phyloP scores from a whole-genome alignment of 148 eudicot species.

The Oxyria digyna region DNA sequence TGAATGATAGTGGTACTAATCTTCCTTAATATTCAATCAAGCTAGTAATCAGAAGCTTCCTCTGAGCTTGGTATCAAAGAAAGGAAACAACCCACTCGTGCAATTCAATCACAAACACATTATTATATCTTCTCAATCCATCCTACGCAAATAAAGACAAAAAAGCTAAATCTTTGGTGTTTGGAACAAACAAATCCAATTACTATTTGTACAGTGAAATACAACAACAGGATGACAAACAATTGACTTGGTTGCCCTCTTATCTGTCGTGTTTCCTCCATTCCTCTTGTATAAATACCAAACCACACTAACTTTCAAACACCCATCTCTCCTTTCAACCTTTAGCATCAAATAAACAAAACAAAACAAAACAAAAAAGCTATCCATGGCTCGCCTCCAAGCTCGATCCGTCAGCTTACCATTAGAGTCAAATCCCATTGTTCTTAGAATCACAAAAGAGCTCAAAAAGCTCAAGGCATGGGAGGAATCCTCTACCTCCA shows the following conservation, averaged over 20 bases:
- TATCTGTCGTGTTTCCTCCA: constrained; percentile 1
- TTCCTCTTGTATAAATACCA: neutral
- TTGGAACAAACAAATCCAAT: neutral
- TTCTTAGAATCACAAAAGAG: constrained; percentile 25
- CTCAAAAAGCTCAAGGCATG: constrained; percentile 24
- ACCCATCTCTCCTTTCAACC: constrained; percentile 3
- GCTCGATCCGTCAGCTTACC: constrained; percentile 48
- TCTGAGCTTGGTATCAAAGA: neutral
- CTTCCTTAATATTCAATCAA: neutral
- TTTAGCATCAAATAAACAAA: neutral
- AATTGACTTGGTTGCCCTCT: constrained; percentile 1
- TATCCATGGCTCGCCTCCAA: constrained; percentile 11
- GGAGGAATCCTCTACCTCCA: constrained; percentile 21
- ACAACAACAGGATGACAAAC: neutral
- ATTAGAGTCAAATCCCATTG: constrained; percentile 41
- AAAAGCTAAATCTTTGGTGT: neutral
- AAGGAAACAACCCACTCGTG: constrained; percentile 9
- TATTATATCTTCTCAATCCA: neutral
- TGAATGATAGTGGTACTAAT: neutral
- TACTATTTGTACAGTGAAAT: neutral
- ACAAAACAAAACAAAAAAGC: neutral
- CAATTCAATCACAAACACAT: constrained; percentile 5
- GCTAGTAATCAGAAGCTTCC: neutral
- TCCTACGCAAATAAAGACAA: neutral
- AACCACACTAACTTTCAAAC: neutral